Base-by-base conservation (phyloP, 768 basidiomycete genomes). In the Auriscalpium orientale region DNA sequence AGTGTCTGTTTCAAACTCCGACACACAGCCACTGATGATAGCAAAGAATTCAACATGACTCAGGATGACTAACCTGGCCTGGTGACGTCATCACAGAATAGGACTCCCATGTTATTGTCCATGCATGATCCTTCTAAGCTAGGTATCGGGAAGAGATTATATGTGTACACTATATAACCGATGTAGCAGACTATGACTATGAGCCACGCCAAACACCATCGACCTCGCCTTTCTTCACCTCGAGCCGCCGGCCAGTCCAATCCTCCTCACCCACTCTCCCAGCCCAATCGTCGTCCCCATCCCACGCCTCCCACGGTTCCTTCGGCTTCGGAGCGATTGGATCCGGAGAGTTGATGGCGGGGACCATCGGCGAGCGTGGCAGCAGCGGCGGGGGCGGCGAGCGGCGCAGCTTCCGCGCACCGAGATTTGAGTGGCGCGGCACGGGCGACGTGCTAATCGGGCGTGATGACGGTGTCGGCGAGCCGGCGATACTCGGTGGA, bases 401-500 rank as follows among this genome's bases (percentile, higher is more conserved):
- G 45, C 62, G 62, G 22, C 65, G 60, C 15, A 59, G 61, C 3
- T 61, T 58, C 20, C 20, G 20, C 13, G 18, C 34, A 37, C 50
- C 15, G 8, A n/a, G 45, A 8, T 58, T 33, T 13, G 43, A 37
- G 13, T 52, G 15, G 20, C 49, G 58, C 15, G 64, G 56, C 1
- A 58, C 48, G 4, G 65, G 62, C 18, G 69, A 67, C n/a, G 35
- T 56, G 48, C 68, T 68, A 15, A 46, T 53, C 37, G 67, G 64
- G 8, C 67, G 69, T 61, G 73, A 64, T 44, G 70, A 67, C 5
- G 73, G 62, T 6, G 71, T 74, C 2, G 77, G 67, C 43, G 74
- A 63, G 60, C 77, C 74, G 16, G 73, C 67, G 21, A 76, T 70
- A 60, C 76, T 79, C 13, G 87, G 87, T 34, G 87, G 87, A 65